Conservation (phyloP, 1,284 basidiomycete species). For the Ustilago curta region DNA sequence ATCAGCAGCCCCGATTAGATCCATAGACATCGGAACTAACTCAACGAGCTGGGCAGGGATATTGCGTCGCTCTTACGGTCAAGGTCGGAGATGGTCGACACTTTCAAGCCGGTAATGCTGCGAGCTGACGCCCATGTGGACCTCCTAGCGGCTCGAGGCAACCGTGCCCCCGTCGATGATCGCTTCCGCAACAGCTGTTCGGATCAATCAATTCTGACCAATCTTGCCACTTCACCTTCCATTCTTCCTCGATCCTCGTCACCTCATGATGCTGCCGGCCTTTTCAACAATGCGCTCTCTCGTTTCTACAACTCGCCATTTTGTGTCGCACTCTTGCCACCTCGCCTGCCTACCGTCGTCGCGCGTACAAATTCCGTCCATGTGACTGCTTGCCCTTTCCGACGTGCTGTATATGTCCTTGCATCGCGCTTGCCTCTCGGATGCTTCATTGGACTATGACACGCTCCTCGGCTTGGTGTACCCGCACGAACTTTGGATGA, state of each 20-base stretch:
- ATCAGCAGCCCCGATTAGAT: background rate
- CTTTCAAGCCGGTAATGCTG: too few species aligned
- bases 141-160: background rate
- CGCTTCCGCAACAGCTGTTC: conserved; percentile 3
- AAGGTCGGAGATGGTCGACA: background rate
- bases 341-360: background rate
- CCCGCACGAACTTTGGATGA: background rate
- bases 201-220: conserved; percentile 39
- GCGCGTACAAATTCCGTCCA: background rate
- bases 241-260: conserved; percentile 5
- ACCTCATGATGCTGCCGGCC: conserved; percentile 12
- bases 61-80: conserved; percentile 4
- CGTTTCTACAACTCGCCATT: background rate
- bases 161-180: background rate
- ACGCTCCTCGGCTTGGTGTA: background rate
- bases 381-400: background rate
- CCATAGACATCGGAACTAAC: background rate
- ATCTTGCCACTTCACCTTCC: conserved; percentile 30
- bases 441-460: background rate
- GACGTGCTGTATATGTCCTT: background rate
- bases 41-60: background rate
- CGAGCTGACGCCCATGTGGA: background rate
- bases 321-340: conserved; percentile 10
- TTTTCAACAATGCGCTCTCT: background rate
- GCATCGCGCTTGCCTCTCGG: background rate